A percentile compares a stretch with the other conserved stretches of the same genome.
Conservation (phyloP, 176 grass and related monocot species). For the Aegilops bicornis region DNA sequence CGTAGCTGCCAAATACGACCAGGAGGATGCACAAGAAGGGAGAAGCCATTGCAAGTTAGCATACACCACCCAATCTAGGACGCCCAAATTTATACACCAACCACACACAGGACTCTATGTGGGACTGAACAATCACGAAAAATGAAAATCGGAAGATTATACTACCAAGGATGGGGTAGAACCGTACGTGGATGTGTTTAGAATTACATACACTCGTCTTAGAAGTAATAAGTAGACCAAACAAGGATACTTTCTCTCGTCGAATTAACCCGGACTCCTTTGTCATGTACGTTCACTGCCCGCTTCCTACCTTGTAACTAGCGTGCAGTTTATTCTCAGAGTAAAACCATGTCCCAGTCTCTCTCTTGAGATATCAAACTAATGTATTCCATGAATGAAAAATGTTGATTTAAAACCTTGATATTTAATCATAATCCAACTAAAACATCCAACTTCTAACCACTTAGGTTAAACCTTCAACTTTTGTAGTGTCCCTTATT, state of each 20-base stretch:
- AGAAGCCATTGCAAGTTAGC: neutral
- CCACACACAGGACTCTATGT: neutral
- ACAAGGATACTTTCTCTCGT: neutral
- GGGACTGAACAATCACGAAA: neutral
- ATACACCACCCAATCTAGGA: neutral
- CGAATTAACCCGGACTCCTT: neutral
- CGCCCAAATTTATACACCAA: neutral
- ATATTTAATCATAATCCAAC: too few relatives aligned
- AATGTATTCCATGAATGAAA: too few relatives aligned
- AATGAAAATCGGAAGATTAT: neutral
- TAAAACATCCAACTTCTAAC: too few relatives aligned
- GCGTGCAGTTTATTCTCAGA: neutral
- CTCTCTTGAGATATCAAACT: too few relatives aligned
- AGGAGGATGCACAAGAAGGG: neutral
- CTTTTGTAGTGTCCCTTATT: too few relatives aligned
- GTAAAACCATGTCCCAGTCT: too few relatives aligned
- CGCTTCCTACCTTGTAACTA: neutral
- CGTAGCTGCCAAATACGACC: neutral
- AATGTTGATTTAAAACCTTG: too few relatives aligned
- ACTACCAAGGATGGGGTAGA: neutral
- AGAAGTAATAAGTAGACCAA: neutral
- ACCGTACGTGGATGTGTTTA: neutral
- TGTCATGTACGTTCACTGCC: neutral
- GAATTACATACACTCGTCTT: neutral
- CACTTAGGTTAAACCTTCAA: too few relatives aligned